phyloP scores from a whole-genome alignment of 192 early-diverging fungal genomes.

The Coemansia furcata region DNA sequence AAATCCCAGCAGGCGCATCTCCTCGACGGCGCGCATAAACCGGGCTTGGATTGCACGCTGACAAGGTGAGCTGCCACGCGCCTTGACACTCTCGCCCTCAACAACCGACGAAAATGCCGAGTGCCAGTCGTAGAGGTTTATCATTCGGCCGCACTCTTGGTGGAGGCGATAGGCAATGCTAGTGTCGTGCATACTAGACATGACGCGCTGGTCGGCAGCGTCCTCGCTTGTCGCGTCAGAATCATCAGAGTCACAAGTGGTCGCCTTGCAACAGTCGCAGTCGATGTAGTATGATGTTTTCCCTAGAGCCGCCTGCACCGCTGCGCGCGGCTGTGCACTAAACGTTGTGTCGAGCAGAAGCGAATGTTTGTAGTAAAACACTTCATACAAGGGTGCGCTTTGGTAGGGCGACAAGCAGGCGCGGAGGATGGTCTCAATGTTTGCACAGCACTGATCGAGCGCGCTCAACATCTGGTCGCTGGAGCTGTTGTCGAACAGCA shows the following conservation, averaged over 20 bases:
- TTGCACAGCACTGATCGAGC: conserved; percentile 32
- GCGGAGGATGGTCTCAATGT: conserved; percentile 27
- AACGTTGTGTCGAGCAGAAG: conserved; percentile 80
- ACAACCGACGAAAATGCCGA: conserved; percentile 79
- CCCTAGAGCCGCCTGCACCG: conserved; percentile 80
- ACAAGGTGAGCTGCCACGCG: not conserved
- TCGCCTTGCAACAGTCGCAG: conserved; percentile 72
- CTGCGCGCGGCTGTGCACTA: conserved; percentile 76
- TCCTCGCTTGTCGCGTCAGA: conserved; percentile 26
- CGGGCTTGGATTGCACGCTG: conserved; percentile 73
- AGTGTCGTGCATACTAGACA: conserved; percentile 75
- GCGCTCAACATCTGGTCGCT: conserved; percentile 37
- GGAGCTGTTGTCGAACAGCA: conserved; percentile 40
- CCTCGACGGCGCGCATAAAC: conserved; percentile 80
- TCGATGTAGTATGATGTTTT: conserved; percentile 75
- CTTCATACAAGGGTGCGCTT: conserved; percentile 66
- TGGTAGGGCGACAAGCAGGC: conserved; percentile 59
- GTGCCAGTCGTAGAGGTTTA: conserved; percentile 94
- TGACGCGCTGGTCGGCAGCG: conserved; percentile 48
- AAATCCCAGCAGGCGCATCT: conserved; percentile 88
- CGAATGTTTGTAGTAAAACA: conserved; percentile 75
- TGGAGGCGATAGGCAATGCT: conserved; percentile 89
- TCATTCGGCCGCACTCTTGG: conserved; percentile 87
- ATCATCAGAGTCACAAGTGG: not conserved
- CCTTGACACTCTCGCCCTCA: conserved; percentile 53